Base-by-base conservation (phyloP, 2,329 filamentous ascomycete genomes). In the Colletotrichum sp. region DNA sequence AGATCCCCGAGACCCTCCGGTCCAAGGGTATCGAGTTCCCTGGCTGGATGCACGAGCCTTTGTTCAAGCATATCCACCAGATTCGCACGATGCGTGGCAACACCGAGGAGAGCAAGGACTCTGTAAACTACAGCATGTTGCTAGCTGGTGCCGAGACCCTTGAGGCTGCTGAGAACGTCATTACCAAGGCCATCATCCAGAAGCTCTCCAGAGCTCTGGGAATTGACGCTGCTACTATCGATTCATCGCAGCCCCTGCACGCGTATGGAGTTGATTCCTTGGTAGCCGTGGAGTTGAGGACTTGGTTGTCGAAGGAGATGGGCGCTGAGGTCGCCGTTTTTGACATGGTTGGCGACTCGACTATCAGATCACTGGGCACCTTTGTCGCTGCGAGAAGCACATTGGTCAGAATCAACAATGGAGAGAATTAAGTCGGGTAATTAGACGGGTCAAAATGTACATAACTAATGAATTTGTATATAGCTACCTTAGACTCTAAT, bases 161-260 rank as follows among this genome's bases (percentile, higher is more conserved):
- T 4, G 69, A 69, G 18, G 80, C 80, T 60, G 79, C 80, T 2
- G 78, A 77, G 36, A 34, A 77, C 24, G 72, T 81, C 16, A 77
- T 79, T 28, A 30, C n/a, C 4, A 59, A 71, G 7, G 60, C 36
- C 18, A 36, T 71, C 7, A n/a, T 65, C 9, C 7, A 55, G 15
- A 39, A 32, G 21, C 12, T 59, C 4, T 57, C 44, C 21, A 44
- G 36, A 7, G 44, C 63, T 12, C 2, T 66, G 28, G 16, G 7
- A 10, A 71, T 34, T 6, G 34, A 32, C 13, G 49, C 18, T 15
- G 30, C 30, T 2, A 32, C 60, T 0, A 77, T 84, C 24, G 80
- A 82, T 57, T 76, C 78, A 1, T 76, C 70, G 3, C 79, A 81
- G 64, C 78, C 80, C 3, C 71, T 82, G 18, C 75, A 78, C 5